A percentile compares a stretch with the other conserved stretches of the same genome.
Conservation (phyloP, 768 basidiomycete species). For the Tricholoma flavovirens region DNA sequence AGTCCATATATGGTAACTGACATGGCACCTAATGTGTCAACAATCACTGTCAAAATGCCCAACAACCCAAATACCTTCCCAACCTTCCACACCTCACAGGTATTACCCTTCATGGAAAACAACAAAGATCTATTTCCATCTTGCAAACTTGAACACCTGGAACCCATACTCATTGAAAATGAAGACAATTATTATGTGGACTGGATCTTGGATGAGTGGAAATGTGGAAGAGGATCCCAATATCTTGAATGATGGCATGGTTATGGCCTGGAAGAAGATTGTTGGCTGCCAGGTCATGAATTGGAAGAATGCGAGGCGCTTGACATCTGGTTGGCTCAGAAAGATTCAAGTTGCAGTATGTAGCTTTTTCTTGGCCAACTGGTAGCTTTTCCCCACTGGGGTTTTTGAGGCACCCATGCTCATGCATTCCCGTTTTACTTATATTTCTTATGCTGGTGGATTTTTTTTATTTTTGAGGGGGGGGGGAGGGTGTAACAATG, state of each 20-base stretch:
- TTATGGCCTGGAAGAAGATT: too few species aligned
- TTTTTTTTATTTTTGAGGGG: too few species aligned
- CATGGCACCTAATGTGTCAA: conserved; percentile 13
- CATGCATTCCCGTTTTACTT: too few species aligned
- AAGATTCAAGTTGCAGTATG: not conserved
- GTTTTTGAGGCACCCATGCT: not conserved
- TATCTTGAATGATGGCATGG: conserved; percentile 28
- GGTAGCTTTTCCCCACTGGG: too few species aligned
- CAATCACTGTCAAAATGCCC: conserved; percentile 15
- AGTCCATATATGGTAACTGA: conserved; percentile 19
- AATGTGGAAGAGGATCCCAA: conserved; percentile 20
- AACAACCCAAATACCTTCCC: too few species aligned
- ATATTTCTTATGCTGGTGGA: too few species aligned
- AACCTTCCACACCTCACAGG: conserved; percentile 31
- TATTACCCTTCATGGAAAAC: conserved; percentile 22
- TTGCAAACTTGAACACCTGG: conserved; percentile 11
- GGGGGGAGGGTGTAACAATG: too few species aligned
- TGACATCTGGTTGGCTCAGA: conserved; percentile 4
- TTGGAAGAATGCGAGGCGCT: too few species aligned
- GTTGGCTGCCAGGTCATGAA: conserved; percentile 19
- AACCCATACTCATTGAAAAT: conserved; percentile 20
- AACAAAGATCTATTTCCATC: conserved; percentile 25
- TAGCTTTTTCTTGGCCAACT: not conserved
- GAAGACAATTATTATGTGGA: conserved; percentile 22
- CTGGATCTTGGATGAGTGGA: conserved; percentile 21